phyloP scores from a whole-genome alignment of 768 basidiomycete species.

The Lyophyllum shimeji region DNA sequence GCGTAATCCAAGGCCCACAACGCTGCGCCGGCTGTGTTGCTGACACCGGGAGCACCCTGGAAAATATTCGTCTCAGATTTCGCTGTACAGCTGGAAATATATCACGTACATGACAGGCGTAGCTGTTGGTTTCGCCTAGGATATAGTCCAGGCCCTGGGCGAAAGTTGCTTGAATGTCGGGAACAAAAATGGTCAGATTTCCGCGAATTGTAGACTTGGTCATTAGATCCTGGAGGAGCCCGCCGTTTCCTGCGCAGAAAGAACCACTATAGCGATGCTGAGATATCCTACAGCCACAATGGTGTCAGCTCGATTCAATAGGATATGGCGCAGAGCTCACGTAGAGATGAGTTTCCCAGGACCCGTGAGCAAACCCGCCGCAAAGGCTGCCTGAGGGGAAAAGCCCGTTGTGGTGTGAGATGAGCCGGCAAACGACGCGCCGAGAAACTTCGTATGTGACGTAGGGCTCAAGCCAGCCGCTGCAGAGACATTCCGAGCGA shows the following conservation, averaged over 20 bases:
- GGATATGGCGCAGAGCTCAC: slow-evolving; percentile 32
- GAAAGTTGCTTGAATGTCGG: slow-evolving; percentile 54
- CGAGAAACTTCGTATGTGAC: slow-evolving; percentile 47
- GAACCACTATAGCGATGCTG: slow-evolving; percentile 60
- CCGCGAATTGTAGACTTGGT: slow-evolving; percentile 55
- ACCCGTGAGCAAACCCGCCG: slow-evolving; percentile 44
- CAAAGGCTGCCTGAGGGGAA: slow-evolving; percentile 62
- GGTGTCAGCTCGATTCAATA: background rate
- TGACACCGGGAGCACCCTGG: slow-evolving; percentile 54
- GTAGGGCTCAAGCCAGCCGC: slow-evolving; percentile 35
- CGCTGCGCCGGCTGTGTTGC: slow-evolving; percentile 69
- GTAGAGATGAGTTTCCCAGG: slow-evolving; percentile 53
- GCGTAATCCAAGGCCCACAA: slow-evolving; percentile 69
- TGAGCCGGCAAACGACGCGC: slow-evolving; percentile 50
- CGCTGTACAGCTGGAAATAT: background rate
- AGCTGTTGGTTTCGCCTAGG: slow-evolving; percentile 65
- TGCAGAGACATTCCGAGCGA: slow-evolving; percentile 48
- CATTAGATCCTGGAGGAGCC: slow-evolving; percentile 64
- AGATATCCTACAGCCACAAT: slow-evolving; percentile 39
- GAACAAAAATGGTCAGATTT: slow-evolving; percentile 50
- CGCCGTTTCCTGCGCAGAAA: slow-evolving; percentile 55
- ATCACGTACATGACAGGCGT: slow-evolving; percentile 38
- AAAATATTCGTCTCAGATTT: background rate
- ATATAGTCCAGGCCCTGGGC: slow-evolving; percentile 53
- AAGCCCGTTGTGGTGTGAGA: slow-evolving; percentile 47